These are phyloP conservation scores for Pichia cabralensis DNA, from an alignment of 805 yeast genomes.

Conservation along the genomic window DNA sequence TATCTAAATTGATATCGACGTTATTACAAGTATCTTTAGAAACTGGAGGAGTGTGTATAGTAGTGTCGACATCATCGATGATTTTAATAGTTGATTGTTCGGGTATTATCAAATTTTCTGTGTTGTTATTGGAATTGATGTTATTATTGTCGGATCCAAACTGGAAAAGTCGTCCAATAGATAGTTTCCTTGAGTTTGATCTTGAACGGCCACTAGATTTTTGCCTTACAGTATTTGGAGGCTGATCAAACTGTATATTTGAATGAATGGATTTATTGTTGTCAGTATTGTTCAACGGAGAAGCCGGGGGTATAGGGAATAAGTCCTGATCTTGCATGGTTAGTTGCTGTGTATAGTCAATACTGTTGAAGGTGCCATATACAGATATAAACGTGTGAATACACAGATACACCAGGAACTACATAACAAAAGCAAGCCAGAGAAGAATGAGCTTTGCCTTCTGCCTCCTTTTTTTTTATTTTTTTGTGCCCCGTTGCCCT, in stretches of 20 bases:
- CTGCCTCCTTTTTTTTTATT: too few relatives aligned
- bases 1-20: neutral
- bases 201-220: slow-evolving; percentile 30
- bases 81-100: slow-evolving; percentile 11
- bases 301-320: slow-evolving; percentile 4
- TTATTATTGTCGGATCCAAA: slow-evolving; percentile 27
- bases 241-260: slow-evolving; percentile 9
- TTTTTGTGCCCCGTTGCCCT: too few relatives aligned
- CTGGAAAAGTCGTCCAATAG: slow-evolving; percentile 29
- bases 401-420: too few relatives aligned
- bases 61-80: slow-evolving; percentile 16
- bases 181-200: slow-evolving; percentile 29
- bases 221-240: slow-evolving; percentile 10
- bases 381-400: too few relatives aligned
- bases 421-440: too few relatives aligned
- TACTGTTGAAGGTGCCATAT: too few relatives aligned
- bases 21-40: slow-evolving; percentile 6
- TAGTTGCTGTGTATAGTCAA: too few relatives aligned
- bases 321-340: too few relatives aligned
- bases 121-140: slow-evolving; percentile 3
- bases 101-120: slow-evolving; percentile 5
- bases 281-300: slow-evolving; percentile 4
- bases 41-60: slow-evolving; percentile 16
- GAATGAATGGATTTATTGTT: too few relatives aligned
- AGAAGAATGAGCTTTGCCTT: too few relatives aligned